Percentiles rank a stretch among this genome's conserved stretches.
Conservation (phyloP, 176 grass and related monocot species). For the Leersia perrieri region DNA sequence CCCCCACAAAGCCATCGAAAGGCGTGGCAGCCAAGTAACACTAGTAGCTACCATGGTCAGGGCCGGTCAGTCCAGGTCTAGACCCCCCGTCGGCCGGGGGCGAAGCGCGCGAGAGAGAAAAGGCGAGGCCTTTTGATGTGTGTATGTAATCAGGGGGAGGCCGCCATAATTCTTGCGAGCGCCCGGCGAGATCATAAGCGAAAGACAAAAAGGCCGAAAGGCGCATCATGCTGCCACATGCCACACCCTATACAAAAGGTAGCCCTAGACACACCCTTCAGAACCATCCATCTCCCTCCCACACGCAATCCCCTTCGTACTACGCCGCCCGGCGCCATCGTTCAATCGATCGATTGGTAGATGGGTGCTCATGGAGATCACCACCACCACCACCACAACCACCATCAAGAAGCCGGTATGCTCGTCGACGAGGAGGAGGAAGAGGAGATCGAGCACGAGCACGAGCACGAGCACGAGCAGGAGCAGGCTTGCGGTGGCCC, state of each 20-base stretch:
- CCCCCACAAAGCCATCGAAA: slow-evolving; percentile 64
- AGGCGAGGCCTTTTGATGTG: slow-evolving; percentile 32
- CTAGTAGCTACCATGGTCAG: slow-evolving; percentile 40
- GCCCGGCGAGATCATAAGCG: slow-evolving; percentile 62
- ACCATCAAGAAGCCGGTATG: slow-evolving; percentile 33
- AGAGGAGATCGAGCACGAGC: slow-evolving; percentile 49
- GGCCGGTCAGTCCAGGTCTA: slow-evolving; percentile 31
- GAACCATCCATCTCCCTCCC: slow-evolving; percentile 42
- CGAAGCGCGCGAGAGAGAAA: slow-evolving; percentile 34
- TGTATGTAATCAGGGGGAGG: slow-evolving; percentile 34
- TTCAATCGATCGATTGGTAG: slow-evolving; percentile 2
- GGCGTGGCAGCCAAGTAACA: slow-evolving; percentile 92
- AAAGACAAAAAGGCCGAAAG: slow-evolving; percentile 89
- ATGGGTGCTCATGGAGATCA: slow-evolving; percentile 42
- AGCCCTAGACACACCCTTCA: slow-evolving; percentile 48
- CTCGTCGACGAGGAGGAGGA: slow-evolving; percentile 38
- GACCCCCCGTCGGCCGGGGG: slow-evolving; percentile 5
- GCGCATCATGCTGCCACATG: slow-evolving; percentile 70
- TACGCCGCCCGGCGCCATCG: no score
- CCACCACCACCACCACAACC: slow-evolving; percentile 14
- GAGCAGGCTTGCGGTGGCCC: slow-evolving; percentile 28
- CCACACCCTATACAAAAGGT: slow-evolving; percentile 61
- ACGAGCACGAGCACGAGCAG: no score
- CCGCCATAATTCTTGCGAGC: slow-evolving; percentile 61
- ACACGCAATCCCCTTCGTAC: slow-evolving; percentile 18